Percentiles rank a stretch among this genome's conserved stretches.
These are phyloP conservation scores for Cantharellus cinnabarinus DNA, from an alignment of 768 basidiomycete species.

Conservation along the genomic window DNA sequence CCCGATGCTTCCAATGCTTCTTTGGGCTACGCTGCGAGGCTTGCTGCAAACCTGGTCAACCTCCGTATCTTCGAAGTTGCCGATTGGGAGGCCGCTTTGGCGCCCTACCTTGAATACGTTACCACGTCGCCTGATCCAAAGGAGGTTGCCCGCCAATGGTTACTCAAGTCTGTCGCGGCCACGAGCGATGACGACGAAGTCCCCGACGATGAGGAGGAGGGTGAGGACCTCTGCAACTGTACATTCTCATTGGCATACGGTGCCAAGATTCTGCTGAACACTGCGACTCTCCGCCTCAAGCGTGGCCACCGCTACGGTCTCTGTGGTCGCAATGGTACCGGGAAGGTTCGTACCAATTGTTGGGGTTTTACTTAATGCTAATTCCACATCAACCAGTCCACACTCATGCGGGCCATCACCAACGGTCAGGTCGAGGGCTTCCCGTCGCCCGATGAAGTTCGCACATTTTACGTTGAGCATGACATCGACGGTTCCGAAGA, in stretches of 20 bases:
- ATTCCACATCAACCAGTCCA: conserved; percentile 25
- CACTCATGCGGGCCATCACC: conserved; percentile 82
- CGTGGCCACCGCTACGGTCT: conserved; percentile 98
- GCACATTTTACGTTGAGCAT: conserved; percentile 99
- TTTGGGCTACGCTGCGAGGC: conserved; percentile 38
- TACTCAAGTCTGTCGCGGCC: conserved; percentile 71
- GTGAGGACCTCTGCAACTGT: conserved; percentile 97
- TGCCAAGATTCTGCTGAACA: conserved; percentile 96
- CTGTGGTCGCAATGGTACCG: conserved; percentile 96
- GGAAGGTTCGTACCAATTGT: conserved; percentile 27
- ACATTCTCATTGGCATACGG: conserved; percentile 97
- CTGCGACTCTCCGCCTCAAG: conserved; percentile 89
- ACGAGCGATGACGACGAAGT: conserved; percentile 46
- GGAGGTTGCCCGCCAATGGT: conserved; percentile 61
- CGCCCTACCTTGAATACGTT: conserved; percentile 54
- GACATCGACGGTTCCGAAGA: conserved; percentile 94
- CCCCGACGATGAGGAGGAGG: conserved; percentile 84
- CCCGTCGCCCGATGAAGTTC: conserved; percentile 91
- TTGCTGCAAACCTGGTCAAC: conserved; percentile 76
- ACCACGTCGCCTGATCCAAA: conserved; percentile 42
- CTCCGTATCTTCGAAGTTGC: conserved; percentile 80
- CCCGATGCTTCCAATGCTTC: conserved; percentile 31
- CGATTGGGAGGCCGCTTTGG: conserved; percentile 60
- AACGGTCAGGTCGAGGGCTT: conserved; percentile 96
- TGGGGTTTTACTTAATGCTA: conserved; percentile 14